Percentiles rank a stretch among this genome's conserved stretches.
Conservation (phyloP, 2,329 filamentous ascomycete species). For the Orbilia oligospora region DNA sequence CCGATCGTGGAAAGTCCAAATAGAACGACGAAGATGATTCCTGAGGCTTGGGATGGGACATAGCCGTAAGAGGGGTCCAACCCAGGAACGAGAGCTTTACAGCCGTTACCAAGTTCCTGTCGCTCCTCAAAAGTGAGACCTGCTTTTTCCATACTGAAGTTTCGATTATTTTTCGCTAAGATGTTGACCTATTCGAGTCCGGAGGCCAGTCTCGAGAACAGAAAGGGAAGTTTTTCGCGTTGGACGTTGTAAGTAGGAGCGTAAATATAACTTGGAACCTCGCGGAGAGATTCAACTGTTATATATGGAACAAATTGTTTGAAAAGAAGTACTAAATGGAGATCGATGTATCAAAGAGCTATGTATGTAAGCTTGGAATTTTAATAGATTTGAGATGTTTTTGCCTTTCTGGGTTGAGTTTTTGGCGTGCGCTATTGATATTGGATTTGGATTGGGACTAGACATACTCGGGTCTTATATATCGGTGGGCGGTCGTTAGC, state of each 20-base stretch:
- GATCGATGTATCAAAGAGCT: too few relatives aligned
- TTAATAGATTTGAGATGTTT: neutral
- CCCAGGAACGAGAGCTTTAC: conserved; percentile 27
- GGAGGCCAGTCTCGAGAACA: neutral
- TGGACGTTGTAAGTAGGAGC: neutral
- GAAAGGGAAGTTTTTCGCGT: neutral
- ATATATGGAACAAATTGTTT: neutral
- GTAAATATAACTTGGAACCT: neutral
- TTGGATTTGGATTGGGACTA: conserved; percentile 7
- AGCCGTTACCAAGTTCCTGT: conserved; percentile 21
- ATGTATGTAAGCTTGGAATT: neutral
- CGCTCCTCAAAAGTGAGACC: conserved; percentile 37
- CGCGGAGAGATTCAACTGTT: neutral
- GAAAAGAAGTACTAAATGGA: neutral
- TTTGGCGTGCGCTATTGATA: conserved; percentile 7
- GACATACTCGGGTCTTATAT: conserved; percentile 25
- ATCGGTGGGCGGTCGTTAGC: conserved; percentile 46
- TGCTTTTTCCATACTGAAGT: conserved; percentile 22
- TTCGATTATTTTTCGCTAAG: neutral
- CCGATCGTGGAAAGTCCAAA: conserved; percentile 48
- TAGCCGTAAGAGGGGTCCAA: conserved; percentile 45
- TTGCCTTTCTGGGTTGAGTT: conserved; percentile 27
- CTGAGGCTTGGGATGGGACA: conserved; percentile 38
- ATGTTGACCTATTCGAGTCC: conserved; percentile 1
- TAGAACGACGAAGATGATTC: conserved; percentile 46